A percentile compares a stretch with the other conserved stretches of the same genome.
Conservation (phyloP, 2,329 filamentous ascomycete genomes). For the Eutypa lata region DNA sequence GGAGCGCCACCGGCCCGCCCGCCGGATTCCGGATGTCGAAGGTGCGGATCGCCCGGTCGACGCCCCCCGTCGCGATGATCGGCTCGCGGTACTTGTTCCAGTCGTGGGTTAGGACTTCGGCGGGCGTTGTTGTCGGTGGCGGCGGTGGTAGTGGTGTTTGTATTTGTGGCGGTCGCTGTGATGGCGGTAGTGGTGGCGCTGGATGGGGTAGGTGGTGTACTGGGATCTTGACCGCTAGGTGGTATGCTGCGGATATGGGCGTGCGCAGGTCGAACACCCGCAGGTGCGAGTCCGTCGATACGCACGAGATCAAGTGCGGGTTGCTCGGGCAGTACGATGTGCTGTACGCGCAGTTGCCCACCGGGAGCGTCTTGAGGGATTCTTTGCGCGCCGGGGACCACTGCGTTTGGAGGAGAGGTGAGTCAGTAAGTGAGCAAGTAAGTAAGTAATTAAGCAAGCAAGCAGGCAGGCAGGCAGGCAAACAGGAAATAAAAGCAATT, state of each 20-base stretch:
- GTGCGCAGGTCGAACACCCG: slow-evolving; percentile 90
- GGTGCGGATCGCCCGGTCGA: slow-evolving; percentile 81
- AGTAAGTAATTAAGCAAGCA: no score
- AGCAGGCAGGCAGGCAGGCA: no score
- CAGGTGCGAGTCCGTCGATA: slow-evolving; percentile 84
- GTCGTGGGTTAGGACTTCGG: slow-evolving; percentile 89
- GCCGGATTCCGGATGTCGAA: slow-evolving; percentile 83
- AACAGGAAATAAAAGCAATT: neutral
- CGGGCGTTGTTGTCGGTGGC: slow-evolving; percentile 51
- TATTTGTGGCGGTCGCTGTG: slow-evolving; percentile 39
- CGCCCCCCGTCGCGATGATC: slow-evolving; percentile 82
- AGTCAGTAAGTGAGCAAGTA: neutral
- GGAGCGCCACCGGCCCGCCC: slow-evolving; percentile 67
- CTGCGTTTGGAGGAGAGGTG: slow-evolving; percentile 34
- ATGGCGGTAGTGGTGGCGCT: neutral
- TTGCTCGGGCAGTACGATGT: slow-evolving; percentile 88
- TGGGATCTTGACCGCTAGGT: slow-evolving; percentile 77
- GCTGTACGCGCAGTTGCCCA: slow-evolving; percentile 91
- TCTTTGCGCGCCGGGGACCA: slow-evolving; percentile 79
- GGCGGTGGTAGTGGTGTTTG: slow-evolving; percentile 32
- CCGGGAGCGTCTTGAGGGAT: slow-evolving; percentile 81
- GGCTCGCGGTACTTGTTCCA: slow-evolving; percentile 97
- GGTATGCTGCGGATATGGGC: slow-evolving; percentile 81
- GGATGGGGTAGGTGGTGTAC: slow-evolving; percentile 56
- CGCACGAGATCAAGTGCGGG: slow-evolving; percentile 79